phyloP scores from a whole-genome alignment of 176 grass and related monocot genomes.

The Oryza australiensis region DNA sequence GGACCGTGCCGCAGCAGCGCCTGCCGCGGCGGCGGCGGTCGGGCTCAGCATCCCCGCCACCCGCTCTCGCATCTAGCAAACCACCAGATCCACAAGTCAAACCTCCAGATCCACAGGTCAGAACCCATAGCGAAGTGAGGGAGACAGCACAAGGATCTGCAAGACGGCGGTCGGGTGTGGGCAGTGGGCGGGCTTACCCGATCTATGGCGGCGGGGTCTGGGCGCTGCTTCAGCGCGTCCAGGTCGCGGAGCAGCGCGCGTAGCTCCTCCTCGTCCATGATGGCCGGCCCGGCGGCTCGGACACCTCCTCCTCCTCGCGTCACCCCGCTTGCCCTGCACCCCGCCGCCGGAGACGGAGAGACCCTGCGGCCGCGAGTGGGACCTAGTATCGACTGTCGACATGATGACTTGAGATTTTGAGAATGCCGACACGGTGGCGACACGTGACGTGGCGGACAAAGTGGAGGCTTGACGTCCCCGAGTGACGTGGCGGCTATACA shows the following conservation, averaged over 20 bases:
- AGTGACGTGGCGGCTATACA: background rate
- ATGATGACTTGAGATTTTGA: too few species aligned
- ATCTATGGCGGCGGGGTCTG: slow-evolving; percentile 48
- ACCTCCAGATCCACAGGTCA: background rate
- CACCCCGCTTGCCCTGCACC: background rate
- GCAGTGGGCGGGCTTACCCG: slow-evolving; percentile 36
- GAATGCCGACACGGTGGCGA: background rate
- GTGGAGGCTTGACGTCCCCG: background rate
- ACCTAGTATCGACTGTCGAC: too few species aligned
- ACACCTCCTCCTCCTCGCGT: background rate
- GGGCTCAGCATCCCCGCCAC: slow-evolving; percentile 42
- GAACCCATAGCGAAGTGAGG: background rate
- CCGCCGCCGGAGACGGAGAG: background rate
- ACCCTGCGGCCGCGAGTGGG: too few species aligned
- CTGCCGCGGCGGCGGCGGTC: background rate
- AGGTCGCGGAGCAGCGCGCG: slow-evolving; percentile 59
- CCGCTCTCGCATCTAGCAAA: slow-evolving; percentile 60
- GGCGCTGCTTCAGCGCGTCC: slow-evolving; percentile 59
- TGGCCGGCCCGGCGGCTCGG: background rate
- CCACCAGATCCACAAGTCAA: background rate
- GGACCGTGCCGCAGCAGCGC: slow-evolving; percentile 27
- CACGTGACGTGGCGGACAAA: background rate
- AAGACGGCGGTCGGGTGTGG: background rate
- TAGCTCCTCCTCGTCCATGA: slow-evolving; percentile 73
- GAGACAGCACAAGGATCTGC: slow-evolving; percentile 14